Base-by-base conservation (phyloP, 2,329 filamentous ascomycete genomes). In the Ophiocordyceps robertsii region DNA sequence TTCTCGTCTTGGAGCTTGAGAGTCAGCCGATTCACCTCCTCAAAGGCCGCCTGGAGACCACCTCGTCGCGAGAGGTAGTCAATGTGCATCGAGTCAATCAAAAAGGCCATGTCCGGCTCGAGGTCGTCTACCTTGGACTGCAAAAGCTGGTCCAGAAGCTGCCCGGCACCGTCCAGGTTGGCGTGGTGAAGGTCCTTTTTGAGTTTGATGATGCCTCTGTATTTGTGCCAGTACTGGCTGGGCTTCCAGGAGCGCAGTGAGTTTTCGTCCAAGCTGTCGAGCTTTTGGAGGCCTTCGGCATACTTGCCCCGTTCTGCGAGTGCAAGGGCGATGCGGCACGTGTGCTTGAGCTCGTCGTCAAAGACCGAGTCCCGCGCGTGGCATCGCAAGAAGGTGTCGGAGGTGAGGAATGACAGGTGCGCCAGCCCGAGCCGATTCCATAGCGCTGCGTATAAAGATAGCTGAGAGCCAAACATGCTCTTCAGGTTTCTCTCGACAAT, bases 341-440 rank as follows among this genome's bases (percentile, higher is more conserved):
- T 79, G 30, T 85, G 75, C 51, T 82, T 85, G 29, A 95, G 69
- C 40, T 79, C 73, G 51, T 96, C 90, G 48, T 94, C 87, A 37
- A 89, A 75, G 4, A 69, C 59, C 1, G 69, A 61, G 46, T 68
- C 58, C 7, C 66, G 63, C 4, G 70, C 66, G 54, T 95, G 82
- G 48, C 84, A 88, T 42, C 79, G 72, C 14, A 88, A 68, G 44
- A 94, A 88, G 1, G 86, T 69, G 48, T 93, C 82, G 53, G 80
- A 83, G 19, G 75, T 73, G 42, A 73, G 69, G 16, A 69, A 61
- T 35, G 83, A 72, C 50, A 77, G 56, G 24, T 67, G 64, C 1
- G 69, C 56, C 44, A 72, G 62, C 56, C 86, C 90, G 29, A 94
- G 70, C 32, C 89, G 73, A 41, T 81, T 79, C 72, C 84, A 94